Evolutionary conservation across 306 rosid genomes (phyloP).

Genomic region (Vigna trinervia): DNA sequence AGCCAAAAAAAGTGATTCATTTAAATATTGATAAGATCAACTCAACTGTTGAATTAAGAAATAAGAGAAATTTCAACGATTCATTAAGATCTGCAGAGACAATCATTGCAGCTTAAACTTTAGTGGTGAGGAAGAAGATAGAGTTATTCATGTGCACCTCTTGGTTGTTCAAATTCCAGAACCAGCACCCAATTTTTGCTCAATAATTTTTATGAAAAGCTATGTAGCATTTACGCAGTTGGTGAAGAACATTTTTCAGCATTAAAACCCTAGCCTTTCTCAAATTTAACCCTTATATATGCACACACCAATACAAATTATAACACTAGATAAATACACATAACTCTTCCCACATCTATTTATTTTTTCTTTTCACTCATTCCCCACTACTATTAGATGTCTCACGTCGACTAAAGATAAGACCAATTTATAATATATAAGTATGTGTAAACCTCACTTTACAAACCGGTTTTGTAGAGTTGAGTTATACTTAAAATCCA

Average conservation of each 20-base stretch:
- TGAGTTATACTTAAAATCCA: too few species aligned
- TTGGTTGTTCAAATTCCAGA: constrained; percentile 42
- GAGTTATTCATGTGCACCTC: background rate
- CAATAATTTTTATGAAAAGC: constrained; percentile 28
- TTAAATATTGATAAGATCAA: constrained; percentile 2
- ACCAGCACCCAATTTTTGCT: constrained; percentile 31
- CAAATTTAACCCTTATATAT: constrained; percentile 8
- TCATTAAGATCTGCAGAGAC: constrained; percentile 27
- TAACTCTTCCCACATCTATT: background rate
- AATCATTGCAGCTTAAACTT: constrained; percentile 34
- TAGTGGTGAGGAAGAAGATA: background rate
- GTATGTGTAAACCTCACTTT: too few species aligned
- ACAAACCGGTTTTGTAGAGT: too few species aligned
- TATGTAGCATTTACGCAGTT: constrained; percentile 50
- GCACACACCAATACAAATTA: constrained; percentile 30
- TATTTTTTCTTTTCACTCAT: background rate
- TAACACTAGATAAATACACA: constrained; percentile 19
- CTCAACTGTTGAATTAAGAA: constrained; percentile 41
- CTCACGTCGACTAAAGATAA: too few species aligned
- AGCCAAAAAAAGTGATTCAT: background rate
- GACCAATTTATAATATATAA: too few species aligned
- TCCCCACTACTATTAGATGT: background rate
- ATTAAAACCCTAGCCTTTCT: constrained; percentile 41
- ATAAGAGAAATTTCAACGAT: constrained; percentile 24
- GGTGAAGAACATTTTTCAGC: constrained; percentile 50